Percentiles rank a stretch among this genome's conserved stretches.
These are phyloP conservation scores for Stagonosporopsis tanaceti DNA, from an alignment of 2,329 filamentous ascomycete species.

Conservation along the genomic window DNA sequence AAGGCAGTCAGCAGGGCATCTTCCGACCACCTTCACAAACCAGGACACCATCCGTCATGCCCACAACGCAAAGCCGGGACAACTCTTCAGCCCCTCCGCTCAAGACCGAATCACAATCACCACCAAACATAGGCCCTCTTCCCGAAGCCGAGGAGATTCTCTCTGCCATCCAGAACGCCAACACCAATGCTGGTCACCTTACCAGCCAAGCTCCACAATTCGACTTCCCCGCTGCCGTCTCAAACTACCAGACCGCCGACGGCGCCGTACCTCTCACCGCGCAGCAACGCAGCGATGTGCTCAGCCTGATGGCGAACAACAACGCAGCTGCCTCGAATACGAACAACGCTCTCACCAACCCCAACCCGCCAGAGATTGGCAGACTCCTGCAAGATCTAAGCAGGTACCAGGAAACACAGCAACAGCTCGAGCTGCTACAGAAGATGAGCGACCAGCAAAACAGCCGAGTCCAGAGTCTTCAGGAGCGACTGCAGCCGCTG, in stretches of 20 bases:
- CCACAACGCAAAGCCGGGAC: conserved; percentile 20
- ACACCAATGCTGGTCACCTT: conserved; percentile 48
- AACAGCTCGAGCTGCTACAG: conserved; percentile 80
- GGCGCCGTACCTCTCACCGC: conserved; percentile 57
- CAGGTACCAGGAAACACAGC: conserved; percentile 72
- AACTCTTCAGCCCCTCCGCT: conserved; percentile 37
- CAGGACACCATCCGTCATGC: conserved; percentile 23
- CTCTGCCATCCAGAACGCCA: conserved; percentile 58
- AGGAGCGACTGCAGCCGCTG: conserved; percentile 77
- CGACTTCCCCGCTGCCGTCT: conserved; percentile 57
- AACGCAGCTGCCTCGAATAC: conserved; percentile 51
- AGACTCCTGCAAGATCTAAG: conserved; percentile 67
- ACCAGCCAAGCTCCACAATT: conserved; percentile 47
- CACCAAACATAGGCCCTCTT: conserved; percentile 43
- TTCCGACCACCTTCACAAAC: conserved; percentile 35
- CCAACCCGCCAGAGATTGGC: conserved; percentile 62
- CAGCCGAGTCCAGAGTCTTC: conserved; percentile 76
- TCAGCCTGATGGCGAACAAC: conserved; percentile 58
- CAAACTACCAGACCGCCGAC: conserved; percentile 57
- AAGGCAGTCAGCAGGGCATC: conserved; percentile 30
- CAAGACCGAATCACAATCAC: conserved; percentile 53
- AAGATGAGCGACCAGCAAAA: conserved; percentile 82
- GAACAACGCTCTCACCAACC: conserved; percentile 66
- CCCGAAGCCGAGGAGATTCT: conserved; percentile 59
- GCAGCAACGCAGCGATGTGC: conserved; percentile 58